Evolutionary conservation across 805 yeast species (phyloP).

Genomic region (Candida ascalaphidarum): DNA sequence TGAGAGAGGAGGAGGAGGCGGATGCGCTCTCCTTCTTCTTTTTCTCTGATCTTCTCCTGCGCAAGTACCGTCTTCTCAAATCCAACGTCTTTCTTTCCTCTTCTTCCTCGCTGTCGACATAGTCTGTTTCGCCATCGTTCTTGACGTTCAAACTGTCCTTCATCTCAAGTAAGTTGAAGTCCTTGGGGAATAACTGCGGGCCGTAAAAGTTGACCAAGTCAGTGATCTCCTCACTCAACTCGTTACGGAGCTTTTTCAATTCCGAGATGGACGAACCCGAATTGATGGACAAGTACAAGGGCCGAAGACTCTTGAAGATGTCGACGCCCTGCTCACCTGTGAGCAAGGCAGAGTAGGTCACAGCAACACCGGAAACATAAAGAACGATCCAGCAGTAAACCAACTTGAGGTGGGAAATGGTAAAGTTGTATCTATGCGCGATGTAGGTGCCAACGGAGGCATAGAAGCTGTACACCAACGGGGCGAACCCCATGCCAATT

Average conservation of each 20-base stretch:
- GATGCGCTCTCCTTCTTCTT: constrained; percentile 2
- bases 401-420: constrained; percentile 7
- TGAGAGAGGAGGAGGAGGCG: constrained; percentile 3
- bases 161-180: constrained; percentile 54
- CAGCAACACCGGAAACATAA: constrained; percentile 57
- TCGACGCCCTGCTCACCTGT: constrained; percentile 95
- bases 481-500: constrained; percentile 83
- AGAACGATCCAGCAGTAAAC: constrained; percentile 36
- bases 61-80: constrained; percentile 34
- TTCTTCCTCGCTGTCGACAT: constrained; percentile 37
- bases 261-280: constrained; percentile 49
- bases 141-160: constrained; percentile 26
- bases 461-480: constrained; percentile 73
- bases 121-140: constrained; percentile 12
- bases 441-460: constrained; percentile 50
- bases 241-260: constrained; percentile 52
- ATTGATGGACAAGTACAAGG: constrained; percentile 60
- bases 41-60: constrained; percentile 15
- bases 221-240: constrained; percentile 66
- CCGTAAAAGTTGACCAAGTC: constrained; percentile 75
- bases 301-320: constrained; percentile 71
- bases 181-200: constrained; percentile 72
- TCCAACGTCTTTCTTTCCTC: constrained; percentile 43
- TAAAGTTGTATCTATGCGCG: constrained; percentile 3
- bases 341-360: constrained; percentile 85